These are phyloP conservation scores for Durusdinium trenchii DNA, from an alignment of 73 alveolate species.

Conservation along the genomic window DNA sequence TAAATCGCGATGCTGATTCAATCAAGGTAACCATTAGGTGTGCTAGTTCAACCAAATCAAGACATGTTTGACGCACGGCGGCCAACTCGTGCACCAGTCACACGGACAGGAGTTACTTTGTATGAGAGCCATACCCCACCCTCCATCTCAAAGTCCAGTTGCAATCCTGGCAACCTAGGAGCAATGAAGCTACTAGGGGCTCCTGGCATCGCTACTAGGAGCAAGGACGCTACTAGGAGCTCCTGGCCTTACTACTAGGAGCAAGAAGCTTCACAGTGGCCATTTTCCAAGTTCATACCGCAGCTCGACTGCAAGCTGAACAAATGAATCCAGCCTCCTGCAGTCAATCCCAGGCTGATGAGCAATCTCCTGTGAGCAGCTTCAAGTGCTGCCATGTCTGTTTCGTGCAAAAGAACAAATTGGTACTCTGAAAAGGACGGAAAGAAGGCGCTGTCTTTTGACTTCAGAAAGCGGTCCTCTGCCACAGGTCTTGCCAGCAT, in stretches of 20 bases:
- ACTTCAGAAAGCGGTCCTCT: slow-evolving; percentile 34
- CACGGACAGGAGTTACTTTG: too few relatives aligned
- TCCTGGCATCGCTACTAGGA: background rate
- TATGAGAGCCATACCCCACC: slow-evolving; percentile 6
- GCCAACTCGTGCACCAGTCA: too few relatives aligned
- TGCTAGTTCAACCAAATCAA: background rate
- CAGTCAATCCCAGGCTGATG: slow-evolving; percentile 70
- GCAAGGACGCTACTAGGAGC: background rate
- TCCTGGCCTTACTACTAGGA: background rate
- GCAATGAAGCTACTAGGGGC: too few relatives aligned
- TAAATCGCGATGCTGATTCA: background rate
- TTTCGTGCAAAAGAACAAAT: background rate
- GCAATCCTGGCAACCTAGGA: slow-evolving; percentile 69
- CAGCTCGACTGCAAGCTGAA: too few relatives aligned
- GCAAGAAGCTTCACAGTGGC: too few relatives aligned
- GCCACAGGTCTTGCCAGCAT: slow-evolving; percentile 91
- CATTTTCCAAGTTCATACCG: too few relatives aligned
- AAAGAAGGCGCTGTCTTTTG: background rate
- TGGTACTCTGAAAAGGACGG: background rate
- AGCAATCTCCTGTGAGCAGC: slow-evolving; percentile 29
- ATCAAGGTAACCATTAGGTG: background rate
- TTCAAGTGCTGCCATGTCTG: background rate
- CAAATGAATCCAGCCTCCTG: slow-evolving; percentile 45
- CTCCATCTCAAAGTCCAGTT: slow-evolving; percentile 64
- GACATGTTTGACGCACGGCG: background rate